These are phyloP conservation scores for Hypsizygus ulmarius DNA, from an alignment of 1,284 basidiomycete genomes.

Conservation along the genomic window DNA sequence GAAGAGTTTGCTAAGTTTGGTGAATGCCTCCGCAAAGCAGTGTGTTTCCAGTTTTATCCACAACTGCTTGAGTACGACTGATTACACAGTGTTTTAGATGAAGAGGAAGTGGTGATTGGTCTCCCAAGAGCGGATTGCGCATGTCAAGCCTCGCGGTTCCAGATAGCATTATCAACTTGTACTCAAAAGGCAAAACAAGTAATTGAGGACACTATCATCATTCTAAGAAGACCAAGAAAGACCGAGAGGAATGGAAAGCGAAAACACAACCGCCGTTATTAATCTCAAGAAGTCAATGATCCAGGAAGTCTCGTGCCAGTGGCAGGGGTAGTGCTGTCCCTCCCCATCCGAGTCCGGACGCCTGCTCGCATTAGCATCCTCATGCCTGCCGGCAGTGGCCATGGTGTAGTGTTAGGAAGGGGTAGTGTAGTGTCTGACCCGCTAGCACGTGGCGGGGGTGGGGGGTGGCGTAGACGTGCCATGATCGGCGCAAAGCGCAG, in stretches of 20 bases:
- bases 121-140: not conserved
- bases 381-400: conserved; percentile 48
- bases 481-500: conserved; percentile 52
- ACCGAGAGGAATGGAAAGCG: conserved; percentile 4
- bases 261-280: conserved; percentile 7
- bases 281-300: conserved; percentile 28
- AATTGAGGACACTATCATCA: conserved; percentile 8
- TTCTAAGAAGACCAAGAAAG: not conserved
- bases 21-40: conserved; percentile 67
- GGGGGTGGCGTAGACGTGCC: conserved; percentile 52
- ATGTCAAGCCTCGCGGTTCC: not conserved
- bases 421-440: conserved; percentile 45
- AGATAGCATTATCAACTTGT: conserved; percentile 5
- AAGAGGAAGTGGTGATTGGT: conserved; percentile 54
- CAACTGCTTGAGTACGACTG: not conserved
- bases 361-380: conserved; percentile 51
- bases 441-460: conserved; percentile 35
- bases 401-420: conserved; percentile 58
- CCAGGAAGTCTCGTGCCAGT: conserved; percentile 29
- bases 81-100: conserved; percentile 46
- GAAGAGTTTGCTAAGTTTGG: conserved; percentile 78
- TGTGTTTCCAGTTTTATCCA: conserved; percentile 31
- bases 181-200: conserved; percentile 1
- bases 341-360: conserved; percentile 32
- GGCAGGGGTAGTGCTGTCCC: conserved; percentile 21